phyloP scores from a whole-genome alignment of 352 stramenopile genomes.

The Thraustotheca clavata region DNA sequence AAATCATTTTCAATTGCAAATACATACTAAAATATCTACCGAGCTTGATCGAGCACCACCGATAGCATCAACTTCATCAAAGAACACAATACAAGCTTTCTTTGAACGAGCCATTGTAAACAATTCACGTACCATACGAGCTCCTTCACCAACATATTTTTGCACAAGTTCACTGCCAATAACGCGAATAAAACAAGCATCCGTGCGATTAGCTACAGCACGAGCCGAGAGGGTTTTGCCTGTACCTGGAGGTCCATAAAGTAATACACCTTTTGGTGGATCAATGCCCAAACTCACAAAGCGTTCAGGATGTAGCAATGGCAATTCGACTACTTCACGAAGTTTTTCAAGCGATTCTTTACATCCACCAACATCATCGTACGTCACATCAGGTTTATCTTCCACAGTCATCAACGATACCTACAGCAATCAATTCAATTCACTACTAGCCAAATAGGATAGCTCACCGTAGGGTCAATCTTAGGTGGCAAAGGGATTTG shows the following conservation, averaged over 20 bases:
- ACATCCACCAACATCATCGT: constrained; percentile 98
- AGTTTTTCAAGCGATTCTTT: constrained; percentile 99
- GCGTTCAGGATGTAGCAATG: constrained; percentile 96
- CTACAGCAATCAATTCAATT: not conserved
- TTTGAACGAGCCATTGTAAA: constrained; percentile 99
- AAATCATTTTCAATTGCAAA: not conserved
- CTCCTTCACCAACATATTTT: constrained; percentile 99
- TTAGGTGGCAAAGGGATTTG: constrained; percentile 97
- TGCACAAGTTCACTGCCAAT: constrained; percentile 99
- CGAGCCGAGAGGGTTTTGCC: constrained; percentile 96
- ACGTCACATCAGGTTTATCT: constrained; percentile 99
- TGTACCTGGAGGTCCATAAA: constrained; percentile 96
- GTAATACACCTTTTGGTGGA: constrained; percentile 97
- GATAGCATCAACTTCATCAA: constrained; percentile 99
- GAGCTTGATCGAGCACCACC: constrained; percentile 83
- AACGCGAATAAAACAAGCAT: constrained; percentile 99
- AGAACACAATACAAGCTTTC: constrained; percentile 98
- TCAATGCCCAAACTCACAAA: constrained; percentile 99
- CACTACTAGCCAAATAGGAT: constrained; percentile 35
- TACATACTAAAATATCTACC: constrained; percentile 23
- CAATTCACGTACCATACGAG: constrained; percentile 98
- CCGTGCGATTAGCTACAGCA: constrained; percentile 97
- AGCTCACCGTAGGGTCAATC: constrained; percentile 97
- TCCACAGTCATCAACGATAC: constrained; percentile 87
- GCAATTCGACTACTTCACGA: constrained; percentile 97